Evolutionary conservation across 164 flowering plant genomes (phyloP), one percentile per base, ranked within the genome.

Genomic region (Sedum album): DNA sequence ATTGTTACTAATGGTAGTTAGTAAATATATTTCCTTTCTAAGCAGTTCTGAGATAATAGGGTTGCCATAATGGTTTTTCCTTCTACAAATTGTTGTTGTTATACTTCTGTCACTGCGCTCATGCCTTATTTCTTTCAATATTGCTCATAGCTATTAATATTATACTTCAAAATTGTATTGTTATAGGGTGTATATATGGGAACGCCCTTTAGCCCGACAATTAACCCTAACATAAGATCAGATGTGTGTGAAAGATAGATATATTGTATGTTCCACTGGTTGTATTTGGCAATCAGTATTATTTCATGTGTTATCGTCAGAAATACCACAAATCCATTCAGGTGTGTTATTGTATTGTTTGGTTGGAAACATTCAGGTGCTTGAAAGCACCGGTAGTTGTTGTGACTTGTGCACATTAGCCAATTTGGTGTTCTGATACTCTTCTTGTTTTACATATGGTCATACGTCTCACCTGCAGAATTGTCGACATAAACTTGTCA

Each of bases 401-500:
- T 28, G 26, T 28, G n/a, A 0, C 28, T 23, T 57, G 33, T 26
- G 31, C 15, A 57, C 62, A 57, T 9, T 13, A 57, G 31, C 62
- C 8, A 30, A 14, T 57, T 18, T 2, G 33, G 18, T 57, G 5
- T 28, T 57, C 6, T 57, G 6, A 26, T 28, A 28, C 33, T 57
- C 62, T 11, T 57, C 33, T 57, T 33, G 33, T 33, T 57, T 28
- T 4, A 30, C 15, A 17, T 28, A 14, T 8, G 13, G 26, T 57
- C 17, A n/a, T 23, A 28, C 14, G 33, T n/a, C n/a, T n/a, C n/a
- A n/a, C n/a, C n/a, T 57, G 31, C 31, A 57, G 62, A 26, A 26
- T 57, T 33, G 62, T 84, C 30, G 6, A 66, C 1, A 88, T 93
- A 35, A 82, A 80, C 60, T 64, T 91, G 79, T 70, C 94, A 63